Base-by-base conservation (phyloP, 73 alveolate species). In the Urostyla sp. region DNA sequence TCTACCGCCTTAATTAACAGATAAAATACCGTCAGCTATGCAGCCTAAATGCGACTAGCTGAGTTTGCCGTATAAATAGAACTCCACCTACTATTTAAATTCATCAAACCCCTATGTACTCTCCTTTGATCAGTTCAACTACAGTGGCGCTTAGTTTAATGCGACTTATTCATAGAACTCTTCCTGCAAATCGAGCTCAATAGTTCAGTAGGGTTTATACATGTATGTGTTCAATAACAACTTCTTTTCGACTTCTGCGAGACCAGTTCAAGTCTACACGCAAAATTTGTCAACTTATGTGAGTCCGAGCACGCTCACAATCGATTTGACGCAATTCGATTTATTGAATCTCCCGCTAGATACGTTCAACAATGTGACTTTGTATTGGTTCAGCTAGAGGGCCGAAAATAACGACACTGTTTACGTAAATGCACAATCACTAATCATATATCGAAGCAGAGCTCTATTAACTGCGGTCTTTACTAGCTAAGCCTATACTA, bases 381-480 rank as follows among this genome's bases (percentile, higher is more conserved):
- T 63, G 4, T 63, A 38, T 23, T n/a, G 8, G 30, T 3, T 63
- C 3, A 63, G 26, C 44, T 63, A 63, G 60, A 63, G 79, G 36
- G n/a, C n/a, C n/a, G 37, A 16, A 38, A 24, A 40, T 31, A 35
- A 52, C 31, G 37, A 34, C 18, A 63, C 61, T 16, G 44, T 60
- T 18, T 63, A 27, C 44, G 61, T 63, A 7, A 63, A 63, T 63
- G 45, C 28, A 13, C 15, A 28, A 24, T 43, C 24, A 7, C 5
- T 63, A 3, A 27, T 3, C 13, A 27, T 63, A 5, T 11, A 16
- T 21, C 37, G 31, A 38, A 23, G 23, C 7, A 38, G 60, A 63
- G 58, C 79, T 20, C 49, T 13, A 10, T 16, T 38, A 5, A 48
- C 15, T 20, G 36, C 44, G 10, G 7, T 20, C 1, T 28, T 43